phyloP scores from a whole-genome alignment of 306 rosid species.

The Castanospermum australe region DNA sequence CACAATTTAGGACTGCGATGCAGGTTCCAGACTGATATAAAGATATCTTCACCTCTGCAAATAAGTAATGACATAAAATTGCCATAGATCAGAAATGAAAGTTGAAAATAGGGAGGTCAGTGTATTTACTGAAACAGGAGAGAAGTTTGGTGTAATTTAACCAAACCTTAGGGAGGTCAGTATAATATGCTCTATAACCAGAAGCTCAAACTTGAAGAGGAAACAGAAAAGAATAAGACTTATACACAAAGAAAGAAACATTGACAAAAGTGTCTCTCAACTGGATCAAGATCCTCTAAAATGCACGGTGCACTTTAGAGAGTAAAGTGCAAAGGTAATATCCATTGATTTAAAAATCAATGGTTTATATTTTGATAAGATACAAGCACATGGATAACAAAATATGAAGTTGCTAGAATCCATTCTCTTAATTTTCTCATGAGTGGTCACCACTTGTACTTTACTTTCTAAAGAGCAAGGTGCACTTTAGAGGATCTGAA shows the following conservation, averaged over 20 bases:
- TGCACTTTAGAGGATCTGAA: too few relatives aligned
- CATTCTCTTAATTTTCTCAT: too few relatives aligned
- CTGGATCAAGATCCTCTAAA: too few relatives aligned
- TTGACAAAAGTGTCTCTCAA: constrained; percentile 12
- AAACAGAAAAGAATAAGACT: background rate
- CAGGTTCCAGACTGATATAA: constrained; percentile 91
- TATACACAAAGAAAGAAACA: background rate
- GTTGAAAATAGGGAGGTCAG: background rate
- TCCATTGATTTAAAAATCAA: too few relatives aligned
- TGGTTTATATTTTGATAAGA: too few relatives aligned
- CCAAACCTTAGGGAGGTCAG: background rate
- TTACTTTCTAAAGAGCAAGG: too few relatives aligned
- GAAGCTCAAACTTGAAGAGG: background rate
- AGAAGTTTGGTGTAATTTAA: background rate
- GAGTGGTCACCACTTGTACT: too few relatives aligned
- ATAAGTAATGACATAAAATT: constrained; percentile 17
- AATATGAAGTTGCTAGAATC: too few relatives aligned
- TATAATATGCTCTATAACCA: background rate
- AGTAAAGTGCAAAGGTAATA: too few relatives aligned
- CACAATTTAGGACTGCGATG: constrained; percentile 84
- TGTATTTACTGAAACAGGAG: background rate
- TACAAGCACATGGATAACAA: too few relatives aligned
- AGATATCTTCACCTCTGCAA: constrained; percentile 90
- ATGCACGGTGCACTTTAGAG: too few relatives aligned
- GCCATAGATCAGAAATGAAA: background rate